phyloP scores from a whole-genome alignment of 2,329 filamentous ascomycete species.

The Cladorrhinum sp. region DNA sequence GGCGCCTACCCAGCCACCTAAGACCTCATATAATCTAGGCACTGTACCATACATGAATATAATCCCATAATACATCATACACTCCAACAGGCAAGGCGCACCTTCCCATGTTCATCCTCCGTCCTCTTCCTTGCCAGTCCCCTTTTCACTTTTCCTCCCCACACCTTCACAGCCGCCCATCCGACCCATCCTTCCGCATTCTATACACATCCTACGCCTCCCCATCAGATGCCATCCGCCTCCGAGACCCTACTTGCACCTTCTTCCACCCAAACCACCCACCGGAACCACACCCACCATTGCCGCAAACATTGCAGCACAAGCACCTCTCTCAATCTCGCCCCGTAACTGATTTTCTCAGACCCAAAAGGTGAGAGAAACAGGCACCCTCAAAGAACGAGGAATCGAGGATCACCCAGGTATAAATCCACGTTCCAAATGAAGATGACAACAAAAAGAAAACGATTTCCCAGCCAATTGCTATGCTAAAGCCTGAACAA shows the following conservation, averaged over 20 bases:
- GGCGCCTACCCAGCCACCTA: not conserved
- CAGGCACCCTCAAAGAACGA: not conserved
- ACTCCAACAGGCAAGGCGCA: not conserved
- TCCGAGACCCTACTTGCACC: not conserved
- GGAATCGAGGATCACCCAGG: not conserved
- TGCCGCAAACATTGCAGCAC: too few species aligned
- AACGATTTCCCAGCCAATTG: slow-evolving; percentile 7
- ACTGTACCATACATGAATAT: not conserved
- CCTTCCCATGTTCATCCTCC: too few species aligned
- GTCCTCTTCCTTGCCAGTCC: too few species aligned
- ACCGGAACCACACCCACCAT: not conserved
- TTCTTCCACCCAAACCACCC: not conserved
- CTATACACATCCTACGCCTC: too few species aligned
- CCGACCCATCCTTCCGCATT: too few species aligned
- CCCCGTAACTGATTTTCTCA: too few species aligned
- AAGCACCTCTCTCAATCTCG: too few species aligned
- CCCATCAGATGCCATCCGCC: too few species aligned
- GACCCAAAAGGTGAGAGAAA: not conserved
- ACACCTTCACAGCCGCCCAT: too few species aligned
- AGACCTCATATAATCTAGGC: not conserved
- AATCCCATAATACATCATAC: not conserved
- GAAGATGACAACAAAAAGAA: not conserved
- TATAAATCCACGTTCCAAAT: not conserved
- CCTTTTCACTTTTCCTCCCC: too few species aligned
- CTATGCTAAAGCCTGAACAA: slow-evolving; percentile 14